Percentiles rank a stretch among this genome's conserved stretches.
Conservation (phyloP, 2,329 filamentous ascomycete genomes). For the Arthrocladium fulminans region DNA sequence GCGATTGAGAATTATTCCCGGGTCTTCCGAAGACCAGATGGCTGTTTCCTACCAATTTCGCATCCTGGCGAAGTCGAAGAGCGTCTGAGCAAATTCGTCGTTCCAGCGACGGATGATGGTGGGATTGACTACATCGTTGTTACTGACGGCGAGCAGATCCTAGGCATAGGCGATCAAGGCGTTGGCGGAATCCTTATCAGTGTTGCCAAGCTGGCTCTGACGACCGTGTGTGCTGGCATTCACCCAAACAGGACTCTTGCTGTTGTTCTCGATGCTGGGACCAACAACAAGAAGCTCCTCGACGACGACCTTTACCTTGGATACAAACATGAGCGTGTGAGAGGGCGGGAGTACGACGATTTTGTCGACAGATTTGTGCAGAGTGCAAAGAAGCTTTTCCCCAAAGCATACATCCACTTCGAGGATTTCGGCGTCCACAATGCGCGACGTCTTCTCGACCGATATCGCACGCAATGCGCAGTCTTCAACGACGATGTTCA, state of each 20-base stretch:
- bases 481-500: slow-evolving; percentile 93
- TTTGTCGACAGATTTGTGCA: slow-evolving; percentile 69
- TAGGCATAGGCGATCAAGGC: slow-evolving; percentile 84
- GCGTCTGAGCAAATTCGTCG: slow-evolving; percentile 59
- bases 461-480: slow-evolving; percentile 61
- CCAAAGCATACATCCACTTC: slow-evolving; percentile 77
- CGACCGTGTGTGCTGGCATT: slow-evolving; percentile 78
- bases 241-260: slow-evolving; percentile 70
- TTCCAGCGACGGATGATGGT: slow-evolving; percentile 47
- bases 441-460: slow-evolving; percentile 65
- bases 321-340: slow-evolving; percentile 54
- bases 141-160: slow-evolving; percentile 62
- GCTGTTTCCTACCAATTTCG: slow-evolving; percentile 69
- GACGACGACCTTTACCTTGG: slow-evolving; percentile 74
- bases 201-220: slow-evolving; percentile 71
- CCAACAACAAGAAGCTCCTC: slow-evolving; percentile 66
- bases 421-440: slow-evolving; percentile 79
- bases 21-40: slow-evolving; percentile 68
- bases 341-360: slow-evolving; percentile 64
- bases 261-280: slow-evolving; percentile 78
- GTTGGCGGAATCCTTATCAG: slow-evolving; percentile 78
- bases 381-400: slow-evolving; percentile 60
- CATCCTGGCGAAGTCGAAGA: slow-evolving; percentile 58
- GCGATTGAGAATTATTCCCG: slow-evolving; percentile 78
- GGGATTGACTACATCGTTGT: slow-evolving; percentile 80